Evolutionary conservation across 148 eudicot species (phyloP), one percentile per base, ranked within the genome.

Genomic region (Spergularia marina): DNA sequence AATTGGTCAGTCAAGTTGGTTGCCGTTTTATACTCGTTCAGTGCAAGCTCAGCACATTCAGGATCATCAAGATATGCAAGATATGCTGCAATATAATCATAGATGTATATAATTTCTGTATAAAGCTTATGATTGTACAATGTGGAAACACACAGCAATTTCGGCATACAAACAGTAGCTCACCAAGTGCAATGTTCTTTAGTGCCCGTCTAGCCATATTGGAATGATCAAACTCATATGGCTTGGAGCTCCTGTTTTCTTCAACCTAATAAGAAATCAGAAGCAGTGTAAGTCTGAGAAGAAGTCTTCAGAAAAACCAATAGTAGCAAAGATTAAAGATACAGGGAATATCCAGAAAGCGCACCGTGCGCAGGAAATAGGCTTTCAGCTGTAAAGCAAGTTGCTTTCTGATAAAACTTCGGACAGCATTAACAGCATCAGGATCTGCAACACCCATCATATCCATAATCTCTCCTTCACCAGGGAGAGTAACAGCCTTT

Each of bases 401-500:
- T 83, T 96, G 90, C 82, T 92, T 92, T 74, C 74, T 87, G 55
- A 96, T 89, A 81, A 92, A 96, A 64, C 86, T 71, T 66, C 97
- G 83, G 71, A 96, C 97, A 8, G 94, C 91, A 77, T 96, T 93
- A 72, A 96, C 98, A 78, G 99, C 99, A 85, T 96, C 98, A 21
- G 99, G 99, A 76, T 95, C 99, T 1, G 99, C 99, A 80, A 92
- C 90, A 71, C 83, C 89, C 99, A 96, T 92, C 87, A 96, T 78
- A 79, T 96, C 99, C 99, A 96, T 92, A 73, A 96, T 85, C 84
- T 96, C 99, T 40, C 99, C 98, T 76, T 81, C 87, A 76, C 97
- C 91, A 20, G 99, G 99, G 69, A 96, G 85, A 74, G 91, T 92
- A 49, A 92, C 77, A 66, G 98, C 98, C 83, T 88, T 96, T 39